Evolutionary conservation across 495 filamentous ascomycete species (phyloP).

Genomic region (Xylaria grammica): DNA sequence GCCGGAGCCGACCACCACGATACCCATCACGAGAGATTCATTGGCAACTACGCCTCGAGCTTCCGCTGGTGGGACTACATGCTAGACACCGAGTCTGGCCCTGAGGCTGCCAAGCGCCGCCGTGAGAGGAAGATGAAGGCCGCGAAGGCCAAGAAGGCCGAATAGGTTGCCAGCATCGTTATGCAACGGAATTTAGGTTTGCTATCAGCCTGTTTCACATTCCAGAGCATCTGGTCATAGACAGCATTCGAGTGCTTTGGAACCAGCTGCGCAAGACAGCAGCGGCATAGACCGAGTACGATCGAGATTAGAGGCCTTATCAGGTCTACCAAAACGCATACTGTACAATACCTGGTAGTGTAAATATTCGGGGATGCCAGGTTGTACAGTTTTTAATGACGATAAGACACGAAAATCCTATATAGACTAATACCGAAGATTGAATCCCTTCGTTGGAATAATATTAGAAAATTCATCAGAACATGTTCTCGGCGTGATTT

Average conservation of each 20-base stretch:
- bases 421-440: slow-evolving; percentile 37
- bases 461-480: neutral
- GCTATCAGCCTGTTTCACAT: neutral
- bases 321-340: neutral
- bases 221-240: neutral
- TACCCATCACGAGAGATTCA: slow-evolving; percentile 94
- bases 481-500: no score
- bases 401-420: slow-evolving; percentile 35
- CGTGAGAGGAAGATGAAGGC: slow-evolving; percentile 77
- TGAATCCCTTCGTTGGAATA: slow-evolving; percentile 13
- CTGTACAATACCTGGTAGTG: slow-evolving; percentile 19
- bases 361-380: slow-evolving; percentile 27
- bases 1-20: slow-evolving; percentile 97
- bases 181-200: neutral
- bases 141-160: slow-evolving; percentile 65
- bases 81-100: slow-evolving; percentile 90
- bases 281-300: neutral
- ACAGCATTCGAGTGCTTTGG: neutral
- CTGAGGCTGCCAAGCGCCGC: slow-evolving; percentile 82
- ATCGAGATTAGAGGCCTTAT: neutral
- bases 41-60: slow-evolving; percentile 96
- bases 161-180: slow-evolving; percentile 45
- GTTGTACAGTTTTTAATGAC: slow-evolving; percentile 33
- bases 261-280: neutral
- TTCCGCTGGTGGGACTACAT: slow-evolving; percentile 99